Evolutionary conservation across 1,284 basidiomycete species (phyloP).

Genomic region (Gastroboletus turbinatus): DNA sequence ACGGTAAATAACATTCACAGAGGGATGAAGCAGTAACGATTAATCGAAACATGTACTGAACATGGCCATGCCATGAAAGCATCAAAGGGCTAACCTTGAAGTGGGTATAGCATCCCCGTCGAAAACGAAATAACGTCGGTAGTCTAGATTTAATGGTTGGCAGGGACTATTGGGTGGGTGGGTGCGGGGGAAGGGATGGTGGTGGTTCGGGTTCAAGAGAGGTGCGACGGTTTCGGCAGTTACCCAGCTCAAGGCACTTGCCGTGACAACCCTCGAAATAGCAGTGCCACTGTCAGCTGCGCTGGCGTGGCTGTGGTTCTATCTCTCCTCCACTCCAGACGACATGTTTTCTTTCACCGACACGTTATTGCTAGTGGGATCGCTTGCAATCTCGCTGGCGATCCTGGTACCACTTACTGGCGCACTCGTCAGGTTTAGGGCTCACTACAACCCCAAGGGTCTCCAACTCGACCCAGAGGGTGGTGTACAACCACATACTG

Average conservation of each 20-base stretch:
- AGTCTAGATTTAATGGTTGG: background rate
- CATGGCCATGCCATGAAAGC: background rate
- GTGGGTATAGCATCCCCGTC: background rate
- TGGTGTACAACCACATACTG: slow-evolving; percentile 72
- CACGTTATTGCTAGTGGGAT: slow-evolving; percentile 46
- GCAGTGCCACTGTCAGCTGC: slow-evolving; percentile 4
- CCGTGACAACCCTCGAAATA: slow-evolving; percentile 21
- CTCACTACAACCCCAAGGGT: slow-evolving; percentile 81
- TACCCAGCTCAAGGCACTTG: slow-evolving; percentile 29
- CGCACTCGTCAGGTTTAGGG: slow-evolving; percentile 69
- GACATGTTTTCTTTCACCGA: slow-evolving; percentile 43
- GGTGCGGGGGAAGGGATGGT: slow-evolving; percentile 29
- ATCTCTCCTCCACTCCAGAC: slow-evolving; percentile 11
- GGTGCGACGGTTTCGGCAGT: slow-evolving; percentile 23
- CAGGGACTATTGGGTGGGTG: background rate
- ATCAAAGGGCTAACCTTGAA: slow-evolving; percentile 1
- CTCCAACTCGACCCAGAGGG: slow-evolving; percentile 81
- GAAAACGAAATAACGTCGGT: background rate
- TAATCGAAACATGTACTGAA: background rate
- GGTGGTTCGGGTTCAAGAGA: slow-evolving; percentile 40
- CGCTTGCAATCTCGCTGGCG: slow-evolving; percentile 50
- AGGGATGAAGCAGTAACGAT: background rate
- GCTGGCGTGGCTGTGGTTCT: background rate
- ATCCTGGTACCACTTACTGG: slow-evolving; percentile 66
- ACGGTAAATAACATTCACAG: background rate